Evolutionary conservation across 1,139 yeast genomes (phyloP).

Genomic region (Hansenula sp.): DNA sequence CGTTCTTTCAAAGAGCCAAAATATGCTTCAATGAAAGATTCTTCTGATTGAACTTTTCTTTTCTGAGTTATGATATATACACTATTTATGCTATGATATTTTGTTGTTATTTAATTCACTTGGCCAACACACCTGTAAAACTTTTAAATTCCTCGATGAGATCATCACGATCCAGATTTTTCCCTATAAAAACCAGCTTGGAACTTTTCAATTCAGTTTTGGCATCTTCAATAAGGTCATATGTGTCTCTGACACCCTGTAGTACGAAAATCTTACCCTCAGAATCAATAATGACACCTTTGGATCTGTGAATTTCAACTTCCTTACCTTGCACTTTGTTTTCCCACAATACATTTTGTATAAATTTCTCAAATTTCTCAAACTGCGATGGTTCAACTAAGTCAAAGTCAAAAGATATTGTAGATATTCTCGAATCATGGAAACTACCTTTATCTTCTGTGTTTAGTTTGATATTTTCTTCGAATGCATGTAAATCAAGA

Average conservation of each 20-base stretch:
- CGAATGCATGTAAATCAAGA: constrained; percentile 80
- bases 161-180: constrained; percentile 39
- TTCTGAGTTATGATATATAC: background rate
- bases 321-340: constrained; percentile 34
- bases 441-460: constrained; percentile 27
- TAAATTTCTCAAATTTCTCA: constrained; percentile 47
- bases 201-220: constrained; percentile 33
- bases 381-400: constrained; percentile 33
- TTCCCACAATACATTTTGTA: constrained; percentile 73
- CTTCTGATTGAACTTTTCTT: constrained; percentile 1
- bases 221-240: constrained; percentile 63
- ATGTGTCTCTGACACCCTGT: constrained; percentile 94
- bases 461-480: constrained; percentile 35
- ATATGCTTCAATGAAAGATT: constrained; percentile 23
- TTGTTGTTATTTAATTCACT: background rate
- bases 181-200: constrained; percentile 83
- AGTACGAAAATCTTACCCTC: constrained; percentile 42
- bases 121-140: constrained; percentile 12
- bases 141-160: constrained; percentile 22
- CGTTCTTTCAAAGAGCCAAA: constrained; percentile 7
- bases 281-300: constrained; percentile 59
- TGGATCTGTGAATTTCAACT: constrained; percentile 75
- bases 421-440: constrained; percentile 59
- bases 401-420: constrained; percentile 54
- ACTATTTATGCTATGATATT: background rate